Conservation (phyloP, 352 stramenopile species). For the Phytophthora pisi region DNA sequence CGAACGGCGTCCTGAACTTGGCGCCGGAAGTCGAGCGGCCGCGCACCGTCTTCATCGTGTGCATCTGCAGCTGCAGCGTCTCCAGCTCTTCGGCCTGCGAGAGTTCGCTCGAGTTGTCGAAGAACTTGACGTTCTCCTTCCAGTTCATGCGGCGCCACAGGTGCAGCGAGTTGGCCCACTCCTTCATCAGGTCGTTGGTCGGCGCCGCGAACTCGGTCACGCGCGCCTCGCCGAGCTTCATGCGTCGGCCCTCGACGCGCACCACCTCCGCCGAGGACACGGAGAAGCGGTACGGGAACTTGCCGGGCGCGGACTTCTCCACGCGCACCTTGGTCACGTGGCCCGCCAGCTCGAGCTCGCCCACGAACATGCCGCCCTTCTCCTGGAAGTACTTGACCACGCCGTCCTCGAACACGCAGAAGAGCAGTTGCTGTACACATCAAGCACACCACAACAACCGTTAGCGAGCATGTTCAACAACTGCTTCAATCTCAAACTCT, state of each 20-base stretch:
- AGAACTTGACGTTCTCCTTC: slow-evolving; percentile 90
- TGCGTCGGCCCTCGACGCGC: slow-evolving; percentile 76
- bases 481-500: background rate
- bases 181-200: slow-evolving; percentile 82
- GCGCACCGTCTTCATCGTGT: slow-evolving; percentile 59
- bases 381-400: slow-evolving; percentile 77
- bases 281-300: slow-evolving; percentile 79
- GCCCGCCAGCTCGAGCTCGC: slow-evolving; percentile 67
- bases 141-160: slow-evolving; percentile 88
- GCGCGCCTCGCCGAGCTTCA: slow-evolving; percentile 73
- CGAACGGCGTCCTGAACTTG: slow-evolving; percentile 66
- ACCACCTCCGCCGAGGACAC: slow-evolving; percentile 71
- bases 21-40: slow-evolving; percentile 36
- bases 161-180: slow-evolving; percentile 85
- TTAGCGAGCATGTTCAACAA: slow-evolving; percentile 1
- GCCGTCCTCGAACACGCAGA: slow-evolving; percentile 81
- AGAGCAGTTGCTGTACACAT: slow-evolving; percentile 54
- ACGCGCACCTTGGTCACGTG: slow-evolving; percentile 81
- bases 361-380: slow-evolving; percentile 69
- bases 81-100: slow-evolving; percentile 64
- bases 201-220: slow-evolving; percentile 75
- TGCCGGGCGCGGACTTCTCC: slow-evolving; percentile 62
- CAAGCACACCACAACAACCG: background rate
- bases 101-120: slow-evolving; percentile 58
- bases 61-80: slow-evolving; percentile 60